Conservation (phyloP, 169 alveolate genomes). For the Besnoitia besnoiti region DNA sequence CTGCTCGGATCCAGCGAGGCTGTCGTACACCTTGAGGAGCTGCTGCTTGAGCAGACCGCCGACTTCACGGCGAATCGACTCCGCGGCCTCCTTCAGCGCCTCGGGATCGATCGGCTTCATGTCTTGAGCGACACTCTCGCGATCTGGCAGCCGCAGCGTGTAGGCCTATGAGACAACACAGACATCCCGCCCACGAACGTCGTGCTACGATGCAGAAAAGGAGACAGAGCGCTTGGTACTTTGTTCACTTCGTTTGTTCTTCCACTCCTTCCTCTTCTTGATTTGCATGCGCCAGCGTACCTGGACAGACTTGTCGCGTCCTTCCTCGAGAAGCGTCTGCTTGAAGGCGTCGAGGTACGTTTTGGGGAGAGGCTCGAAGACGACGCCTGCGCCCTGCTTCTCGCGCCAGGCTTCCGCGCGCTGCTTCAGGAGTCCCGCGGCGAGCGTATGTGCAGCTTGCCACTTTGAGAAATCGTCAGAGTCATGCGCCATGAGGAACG, state of each 20-base stretch:
- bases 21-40: conserved; percentile 62
- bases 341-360: conserved; percentile 36
- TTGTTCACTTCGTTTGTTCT: not conserved
- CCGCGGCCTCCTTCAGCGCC: conserved; percentile 65
- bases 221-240: not conserved
- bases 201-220: not conserved
- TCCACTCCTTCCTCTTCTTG: not conserved
- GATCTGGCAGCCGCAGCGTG: conserved; percentile 50
- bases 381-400: not conserved
- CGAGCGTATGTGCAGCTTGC: conserved; percentile 65
- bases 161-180: conserved; percentile 43
- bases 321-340: conserved; percentile 18
- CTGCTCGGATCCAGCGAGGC: conserved; percentile 55
- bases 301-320: conserved; percentile 44
- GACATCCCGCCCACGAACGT: not conserved
- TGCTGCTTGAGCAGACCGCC: conserved; percentile 48
- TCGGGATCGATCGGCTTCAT: conserved; percentile 73
- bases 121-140: conserved; percentile 44
- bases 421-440: not conserved
- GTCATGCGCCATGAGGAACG: conserved; percentile 87
- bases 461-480: conserved; percentile 79
- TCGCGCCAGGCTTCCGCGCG: conserved; percentile 6
- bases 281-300: not conserved
- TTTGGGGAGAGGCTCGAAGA: conserved; percentile 53
- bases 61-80: conserved; percentile 64